Base-by-base conservation (phyloP, 2,329 filamentous ascomycete genomes). In the Xylariomycetidae sp. region DNA sequence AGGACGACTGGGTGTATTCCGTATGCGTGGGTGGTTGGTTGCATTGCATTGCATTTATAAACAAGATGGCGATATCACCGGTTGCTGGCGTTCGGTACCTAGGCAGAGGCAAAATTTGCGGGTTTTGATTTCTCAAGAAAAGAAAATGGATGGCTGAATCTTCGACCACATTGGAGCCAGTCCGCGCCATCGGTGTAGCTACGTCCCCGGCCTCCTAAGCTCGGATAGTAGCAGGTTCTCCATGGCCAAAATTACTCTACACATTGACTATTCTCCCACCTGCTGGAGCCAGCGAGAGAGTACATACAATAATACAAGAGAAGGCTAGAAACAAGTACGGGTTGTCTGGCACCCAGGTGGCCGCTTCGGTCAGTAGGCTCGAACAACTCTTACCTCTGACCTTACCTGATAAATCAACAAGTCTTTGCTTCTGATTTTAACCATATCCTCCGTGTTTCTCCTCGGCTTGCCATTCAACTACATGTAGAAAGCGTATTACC, bases 381-480 rank as follows among this genome's bases (percentile, higher is more conserved):
- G 51, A 50, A 57, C 61, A 37, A 50, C 54, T 56, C 68, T 73
- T 73, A 72, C 69, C 70, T 70, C 69, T 69, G 66, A 72, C 67
- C 66, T 70, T 71, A 70, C 69, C 67, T 70, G 54, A 41, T 47
- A 25, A 35, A 40, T 41, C 37, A 54, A 40, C 50, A 33, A 27
- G 11, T 19, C 38, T 40, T 32, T 17, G 32, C 36, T 39, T 32
- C 42, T 37, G 37, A n/a, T n/a, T n/a, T 41, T 37, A 35, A 34
- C 38, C 22, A 23, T 22, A 20, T 32, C 19, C 13, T 41, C 38
- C 36, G n/a, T 36, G 25, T 39, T 22, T 31, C 30, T 41, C 45
- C 45, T 45, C 46, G 42, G 41, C 39, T 44, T 37, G 44, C 40
- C 41, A 42, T 48, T 45, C 42, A 38, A 44, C 33, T 47, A 40